Evolutionary conservation across 768 basidiomycete species (phyloP).

Genomic region (Trametes maxima): DNA sequence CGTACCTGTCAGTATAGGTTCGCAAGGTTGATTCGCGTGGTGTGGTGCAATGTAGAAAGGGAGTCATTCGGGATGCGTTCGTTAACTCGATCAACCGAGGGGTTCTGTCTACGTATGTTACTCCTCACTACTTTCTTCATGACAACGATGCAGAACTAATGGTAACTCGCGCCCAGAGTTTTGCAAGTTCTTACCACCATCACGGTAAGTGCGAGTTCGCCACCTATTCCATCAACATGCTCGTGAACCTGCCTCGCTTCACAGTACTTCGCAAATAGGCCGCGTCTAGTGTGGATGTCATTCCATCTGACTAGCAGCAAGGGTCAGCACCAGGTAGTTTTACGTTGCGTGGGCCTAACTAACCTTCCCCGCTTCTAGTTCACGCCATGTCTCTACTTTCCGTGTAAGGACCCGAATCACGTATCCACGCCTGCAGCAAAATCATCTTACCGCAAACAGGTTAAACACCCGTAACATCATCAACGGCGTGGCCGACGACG

Average conservation of each 20-base stretch:
- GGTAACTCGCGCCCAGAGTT: neutral
- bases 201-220: neutral
- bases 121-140: no score
- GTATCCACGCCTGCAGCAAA: neutral
- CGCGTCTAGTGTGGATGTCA: slow-evolving; percentile 12
- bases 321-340: neutral
- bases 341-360: neutral
- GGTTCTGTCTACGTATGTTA: slow-evolving; percentile 13
- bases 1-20: no score
- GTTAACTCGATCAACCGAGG: slow-evolving; percentile 13
- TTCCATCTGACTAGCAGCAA: slow-evolving; percentile 20
- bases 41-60: neutral
- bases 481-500: slow-evolving; percentile 7
- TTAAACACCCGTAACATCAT: slow-evolving; percentile 10
- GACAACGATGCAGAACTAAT: neutral
- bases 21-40: neutral
- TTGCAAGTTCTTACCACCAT: slow-evolving; percentile 15
- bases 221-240: neutral
- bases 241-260: neutral
- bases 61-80: neutral
- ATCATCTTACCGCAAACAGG: neutral
- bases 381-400: slow-evolving; percentile 15
- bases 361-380: neutral
- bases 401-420: neutral
- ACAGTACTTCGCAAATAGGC: slow-evolving; percentile 17